Conservation (phyloP, 257 asterid species). For the Nicotiana attenuata region DNA sequence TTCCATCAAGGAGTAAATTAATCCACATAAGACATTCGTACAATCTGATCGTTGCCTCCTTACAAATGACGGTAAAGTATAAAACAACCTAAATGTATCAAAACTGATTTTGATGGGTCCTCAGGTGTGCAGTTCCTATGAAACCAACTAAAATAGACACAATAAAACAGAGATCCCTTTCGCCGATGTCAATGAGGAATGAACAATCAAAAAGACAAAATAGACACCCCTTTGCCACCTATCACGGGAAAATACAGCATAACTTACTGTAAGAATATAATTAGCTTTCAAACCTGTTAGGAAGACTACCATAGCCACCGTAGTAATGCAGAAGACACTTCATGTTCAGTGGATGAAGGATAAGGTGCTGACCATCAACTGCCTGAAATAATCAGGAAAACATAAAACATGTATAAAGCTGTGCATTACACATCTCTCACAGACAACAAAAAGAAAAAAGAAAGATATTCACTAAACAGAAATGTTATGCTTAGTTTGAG, state of each 20-base stretch:
- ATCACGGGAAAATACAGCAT: not conserved
- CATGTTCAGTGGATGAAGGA: conserved; percentile 85
- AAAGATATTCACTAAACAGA: not conserved
- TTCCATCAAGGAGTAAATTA: not conserved
- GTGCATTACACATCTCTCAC: not conserved
- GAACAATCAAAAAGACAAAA: not conserved
- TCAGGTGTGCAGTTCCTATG: not conserved
- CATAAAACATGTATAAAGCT: not conserved
- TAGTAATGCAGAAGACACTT: conserved; percentile 87
- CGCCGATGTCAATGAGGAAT: too few relatives aligned
- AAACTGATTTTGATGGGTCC: not conserved
- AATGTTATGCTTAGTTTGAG: not conserved
- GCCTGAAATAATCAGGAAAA: conserved; percentile 41
- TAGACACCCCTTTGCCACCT: conserved; percentile 1
- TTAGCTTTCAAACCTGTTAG: conserved; percentile 52
- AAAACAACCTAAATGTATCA: not conserved
- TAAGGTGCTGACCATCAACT: conserved; percentile 82
- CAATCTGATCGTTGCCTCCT: not conserved
- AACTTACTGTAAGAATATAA: not conserved
- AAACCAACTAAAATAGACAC: not conserved
- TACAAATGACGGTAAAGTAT: not conserved
- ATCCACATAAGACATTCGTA: not conserved
- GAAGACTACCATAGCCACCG: conserved; percentile 70
- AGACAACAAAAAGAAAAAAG: not conserved
- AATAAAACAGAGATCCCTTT: conserved; percentile 1